These are phyloP conservation scores for Dothideomycetidae sp. DNA, from an alignment of 2,329 filamentous ascomycete species.

Conservation along the genomic window DNA sequence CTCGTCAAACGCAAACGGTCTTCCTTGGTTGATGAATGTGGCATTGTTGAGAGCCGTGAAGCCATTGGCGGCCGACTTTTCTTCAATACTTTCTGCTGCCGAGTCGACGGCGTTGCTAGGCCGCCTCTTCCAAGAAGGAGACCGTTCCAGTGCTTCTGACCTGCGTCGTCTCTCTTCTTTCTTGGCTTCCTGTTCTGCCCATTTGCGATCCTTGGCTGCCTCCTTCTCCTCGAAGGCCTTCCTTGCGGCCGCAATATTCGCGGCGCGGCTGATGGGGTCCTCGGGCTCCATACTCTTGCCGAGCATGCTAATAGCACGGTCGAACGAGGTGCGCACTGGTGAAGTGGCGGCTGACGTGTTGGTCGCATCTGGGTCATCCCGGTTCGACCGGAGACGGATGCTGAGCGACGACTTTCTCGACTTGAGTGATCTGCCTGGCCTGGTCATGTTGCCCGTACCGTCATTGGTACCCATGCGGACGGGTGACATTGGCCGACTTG, in stretches of 20 bases:
- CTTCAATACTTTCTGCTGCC: slow-evolving; percentile 2
- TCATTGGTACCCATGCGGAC: slow-evolving; percentile 2
- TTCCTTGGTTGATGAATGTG: background rate
- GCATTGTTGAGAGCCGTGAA: background rate
- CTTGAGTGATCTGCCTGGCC: slow-evolving; percentile 1
- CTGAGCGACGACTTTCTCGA: slow-evolving; percentile 9
- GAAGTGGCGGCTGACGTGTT: slow-evolving; percentile 5
- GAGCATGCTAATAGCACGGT: slow-evolving; percentile 3
- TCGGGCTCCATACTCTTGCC: slow-evolving; percentile 1
- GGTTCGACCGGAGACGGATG: slow-evolving; percentile 6
- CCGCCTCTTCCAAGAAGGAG: slow-evolving; percentile 3
- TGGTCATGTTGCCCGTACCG: background rate
- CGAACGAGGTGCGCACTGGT: slow-evolving; percentile 7
- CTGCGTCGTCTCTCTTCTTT: slow-evolving; percentile 4
- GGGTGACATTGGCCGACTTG: slow-evolving; percentile 1
- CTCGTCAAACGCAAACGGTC: background rate
- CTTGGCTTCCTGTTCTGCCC: slow-evolving; percentile 6
- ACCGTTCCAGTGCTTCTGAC: slow-evolving; percentile 5
- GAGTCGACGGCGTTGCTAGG: slow-evolving; percentile 9
- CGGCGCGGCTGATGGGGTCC: slow-evolving; percentile 4
- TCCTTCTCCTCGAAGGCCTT: slow-evolving; percentile 8
- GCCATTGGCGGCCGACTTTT: slow-evolving; percentile 1
- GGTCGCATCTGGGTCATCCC: slow-evolving; percentile 1
- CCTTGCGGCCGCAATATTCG: slow-evolving; percentile 7
- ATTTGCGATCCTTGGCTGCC: slow-evolving; percentile 6